Evolutionary conservation across 352 stramenopile genomes (phyloP).

Genomic region (Phytophthora pinifolia): DNA sequence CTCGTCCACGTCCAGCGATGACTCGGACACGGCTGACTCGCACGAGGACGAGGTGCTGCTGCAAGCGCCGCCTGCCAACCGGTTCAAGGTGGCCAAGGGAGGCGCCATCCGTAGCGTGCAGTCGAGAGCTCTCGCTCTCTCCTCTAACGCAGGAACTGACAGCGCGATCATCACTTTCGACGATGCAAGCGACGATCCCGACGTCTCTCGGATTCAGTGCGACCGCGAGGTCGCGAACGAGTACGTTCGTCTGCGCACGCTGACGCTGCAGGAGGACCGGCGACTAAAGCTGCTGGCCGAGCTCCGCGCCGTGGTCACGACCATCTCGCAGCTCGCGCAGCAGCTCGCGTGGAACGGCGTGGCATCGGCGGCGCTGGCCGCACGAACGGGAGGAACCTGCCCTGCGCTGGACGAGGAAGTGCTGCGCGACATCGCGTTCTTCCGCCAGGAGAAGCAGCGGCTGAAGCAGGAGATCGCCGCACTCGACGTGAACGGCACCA

Average conservation of each 20-base stretch:
- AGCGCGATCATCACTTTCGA: slow-evolving; percentile 24
- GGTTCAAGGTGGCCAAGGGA: slow-evolving; percentile 11
- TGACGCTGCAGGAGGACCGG: slow-evolving; percentile 35
- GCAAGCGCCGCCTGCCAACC: not conserved
- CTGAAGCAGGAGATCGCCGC: slow-evolving; percentile 36
- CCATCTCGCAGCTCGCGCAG: slow-evolving; percentile 36
- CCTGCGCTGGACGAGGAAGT: slow-evolving; percentile 31
- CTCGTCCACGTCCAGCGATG: slow-evolving; percentile 23
- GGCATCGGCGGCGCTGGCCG: slow-evolving; percentile 26
- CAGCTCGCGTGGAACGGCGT: slow-evolving; percentile 41
- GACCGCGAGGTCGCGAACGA: slow-evolving; percentile 29
- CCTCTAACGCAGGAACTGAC: not conserved
- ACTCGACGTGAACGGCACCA: too few species aligned
- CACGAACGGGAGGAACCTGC: slow-evolving; percentile 19
- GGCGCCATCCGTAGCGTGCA: slow-evolving; percentile 12
- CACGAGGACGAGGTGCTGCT: slow-evolving; percentile 16
- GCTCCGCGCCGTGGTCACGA: slow-evolving; percentile 39
- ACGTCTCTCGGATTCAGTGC: slow-evolving; percentile 18
- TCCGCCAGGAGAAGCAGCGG: slow-evolving; percentile 40
- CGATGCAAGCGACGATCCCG: slow-evolving; percentile 13
- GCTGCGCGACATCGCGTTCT: slow-evolving; percentile 47
- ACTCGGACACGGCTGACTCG: slow-evolving; percentile 20
- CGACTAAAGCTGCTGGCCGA: slow-evolving; percentile 41
- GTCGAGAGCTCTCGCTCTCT: not conserved
- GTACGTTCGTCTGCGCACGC: slow-evolving; percentile 29